phyloP scores from a whole-genome alignment of 805 yeast species.

The Pichia sporocuriosa region DNA sequence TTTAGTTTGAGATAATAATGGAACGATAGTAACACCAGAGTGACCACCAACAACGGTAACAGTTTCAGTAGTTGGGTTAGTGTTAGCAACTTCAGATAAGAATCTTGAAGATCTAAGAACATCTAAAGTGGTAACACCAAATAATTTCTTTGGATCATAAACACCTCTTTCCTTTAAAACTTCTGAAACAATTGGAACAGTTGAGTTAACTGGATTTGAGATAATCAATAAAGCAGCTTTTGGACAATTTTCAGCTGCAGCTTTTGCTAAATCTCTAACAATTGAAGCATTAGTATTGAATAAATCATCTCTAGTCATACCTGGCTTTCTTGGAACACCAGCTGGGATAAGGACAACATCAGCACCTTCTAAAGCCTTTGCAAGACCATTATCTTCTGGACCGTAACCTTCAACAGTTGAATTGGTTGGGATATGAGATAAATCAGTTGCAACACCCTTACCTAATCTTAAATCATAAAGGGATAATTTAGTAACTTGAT shows the following conservation, averaged over 20 bases:
- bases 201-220: constrained; percentile 95
- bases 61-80: constrained; percentile 70
- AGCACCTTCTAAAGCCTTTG: constrained; percentile 65
- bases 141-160: constrained; percentile 85
- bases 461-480: constrained; percentile 88
- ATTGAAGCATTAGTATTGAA: constrained; percentile 95
- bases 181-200: constrained; percentile 94
- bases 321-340: constrained; percentile 98
- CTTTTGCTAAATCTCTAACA: constrained; percentile 86
- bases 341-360: constrained; percentile 93
- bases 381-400: constrained; percentile 65
- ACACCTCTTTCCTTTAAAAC: constrained; percentile 79
- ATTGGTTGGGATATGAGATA: constrained; percentile 90
- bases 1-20: constrained; percentile 78
- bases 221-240: constrained; percentile 77
- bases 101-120: constrained; percentile 85
- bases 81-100: constrained; percentile 57
- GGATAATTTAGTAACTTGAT: constrained; percentile 77
- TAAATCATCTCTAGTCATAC: constrained; percentile 97
- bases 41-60: constrained; percentile 95
- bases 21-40: constrained; percentile 94
- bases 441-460: constrained; percentile 95
- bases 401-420: constrained; percentile 83
- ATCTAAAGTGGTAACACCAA: constrained; percentile 95
- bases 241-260: constrained; percentile 76